Evolutionary conservation across 441 rosid species (phyloP), one percentile per base, ranked within the genome.

Genomic region (Flueggea neowawraea): DNA sequence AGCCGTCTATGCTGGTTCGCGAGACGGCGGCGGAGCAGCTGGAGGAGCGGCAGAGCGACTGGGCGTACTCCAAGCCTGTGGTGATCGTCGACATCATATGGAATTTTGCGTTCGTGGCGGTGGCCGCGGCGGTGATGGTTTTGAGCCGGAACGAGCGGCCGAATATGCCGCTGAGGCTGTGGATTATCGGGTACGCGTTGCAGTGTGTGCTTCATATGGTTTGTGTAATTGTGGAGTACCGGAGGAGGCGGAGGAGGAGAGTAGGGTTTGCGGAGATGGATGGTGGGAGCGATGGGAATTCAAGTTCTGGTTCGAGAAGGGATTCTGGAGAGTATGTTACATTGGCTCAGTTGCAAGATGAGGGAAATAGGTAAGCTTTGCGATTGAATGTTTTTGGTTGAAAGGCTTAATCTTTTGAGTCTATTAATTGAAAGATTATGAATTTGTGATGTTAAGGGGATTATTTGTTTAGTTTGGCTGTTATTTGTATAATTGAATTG

Each of bases 51-150:
- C 99, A 91, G 82, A 91, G 95, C 62, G 95, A 89, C 69, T 95
- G 99, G 98, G 95, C 99, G 36, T 95, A 91, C 71, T 95, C 99
- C 57, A 89, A 86, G 82, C 98, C 98, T 12, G 99, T 91, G 64
- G 99, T 95, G 68, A 69, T 95, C 55, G 91, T 95, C 6, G 98
- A 91, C 59, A 75, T 91, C 54, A 57, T 91, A 0, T 95, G 96
- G 99, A 95, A 95, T 69, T 72, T 91, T 17, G 92, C 90, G 5
- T 95, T 95, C 52, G 88, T 95, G 55, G 92, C 86, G 10, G 89
- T 82, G 64, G 96, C 96, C 2, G 64, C 64, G 7, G 77, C 78
- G 47, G 92, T 88, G 65, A n/a, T 91, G 80, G 52, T 95, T 16
- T 66, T 84, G 58, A 88, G 98, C 80, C 62, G 81, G 63, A 71